Evolutionary conservation across 2,329 filamentous ascomycete species (phyloP), one percentile per base, ranked within the genome.

Genomic region (Aspergillus sp.): DNA sequence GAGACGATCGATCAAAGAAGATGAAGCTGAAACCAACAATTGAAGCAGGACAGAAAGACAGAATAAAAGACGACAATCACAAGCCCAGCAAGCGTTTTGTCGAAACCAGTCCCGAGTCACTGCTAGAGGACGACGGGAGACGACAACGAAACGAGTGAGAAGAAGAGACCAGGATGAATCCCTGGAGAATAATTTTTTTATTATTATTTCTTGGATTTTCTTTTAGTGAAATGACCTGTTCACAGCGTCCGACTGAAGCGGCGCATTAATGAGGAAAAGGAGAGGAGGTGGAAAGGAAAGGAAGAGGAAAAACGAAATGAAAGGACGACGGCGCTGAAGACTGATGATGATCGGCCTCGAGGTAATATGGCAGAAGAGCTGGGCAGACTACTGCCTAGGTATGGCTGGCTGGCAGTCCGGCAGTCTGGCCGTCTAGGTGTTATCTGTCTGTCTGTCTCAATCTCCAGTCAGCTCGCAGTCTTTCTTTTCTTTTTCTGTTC

Each of bases 241-340:
- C 61, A 62, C 61, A 59, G 57, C 57, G 54, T 63, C 62, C 61
- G 55, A 53, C 60, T 57, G 48, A 53, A 46, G 61, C 62, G 62
- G 61, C 58, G 58, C 59, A 57, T 45, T 46, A 49, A 50, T 37
- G 42, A 43, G 43, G 43, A 49, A 44, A 44, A 46, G 45, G 42
- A 45, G 50, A 53, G 42, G 49, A 45, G 47, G 42, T 44, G 42
- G 43, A 47, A 43, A 43, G 44, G 42, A 50, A 47, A 50, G 43
- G 47, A 45, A 49, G 44, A 50, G 40, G 40, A 49, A 48, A 48
- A 43, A 45, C 48, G 37, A 45, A 36, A 47, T 48, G 37, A 42
- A 44, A 46, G 43, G 45, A 40, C 33, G 33, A 46, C 42, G 42
- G 42, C 34, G 46, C 38, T 41, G 32, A n/a, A 43, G 43, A 45